Conservation (phyloP, 208 protist species). For the Porcisia hertigi region DNA sequence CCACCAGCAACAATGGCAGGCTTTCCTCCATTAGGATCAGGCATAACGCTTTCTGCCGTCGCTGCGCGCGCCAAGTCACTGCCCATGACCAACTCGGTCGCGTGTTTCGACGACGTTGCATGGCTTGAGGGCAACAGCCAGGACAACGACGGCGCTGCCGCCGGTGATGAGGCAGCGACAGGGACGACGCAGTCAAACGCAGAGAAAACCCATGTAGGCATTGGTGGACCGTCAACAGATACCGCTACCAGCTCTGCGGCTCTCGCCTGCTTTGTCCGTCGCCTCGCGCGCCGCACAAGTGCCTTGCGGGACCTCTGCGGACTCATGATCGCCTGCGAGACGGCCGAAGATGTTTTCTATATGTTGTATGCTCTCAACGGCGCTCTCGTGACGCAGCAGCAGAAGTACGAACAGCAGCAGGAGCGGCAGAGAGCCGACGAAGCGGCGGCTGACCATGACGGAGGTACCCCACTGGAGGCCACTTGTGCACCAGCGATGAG, state of each 20-base stretch:
- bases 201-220: not conserved
- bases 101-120: not conserved
- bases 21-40: not conserved
- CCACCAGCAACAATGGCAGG: not conserved
- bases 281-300: slow-evolving; percentile 32
- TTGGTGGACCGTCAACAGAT: not conserved
- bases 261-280: slow-evolving; percentile 13
- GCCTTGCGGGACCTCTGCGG: slow-evolving; percentile 58
- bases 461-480: not conserved
- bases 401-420: slow-evolving; percentile 11
- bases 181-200: not conserved
- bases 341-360: slow-evolving; percentile 56
- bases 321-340: slow-evolving; percentile 46
- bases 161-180: not conserved
- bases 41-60: slow-evolving; percentile 23
- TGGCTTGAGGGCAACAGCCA: not conserved
- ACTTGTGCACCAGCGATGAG: not conserved
- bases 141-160: not conserved
- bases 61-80: not conserved
- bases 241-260: not conserved
- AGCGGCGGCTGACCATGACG: not conserved
- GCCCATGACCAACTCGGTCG: slow-evolving; percentile 7
- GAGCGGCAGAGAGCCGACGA: slow-evolving; percentile 1
- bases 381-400: slow-evolving; percentile 36
- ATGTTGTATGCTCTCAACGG: slow-evolving; percentile 32